Conservation (phyloP, 805 yeast genomes). For the Myxozyma nipponensis region DNA sequence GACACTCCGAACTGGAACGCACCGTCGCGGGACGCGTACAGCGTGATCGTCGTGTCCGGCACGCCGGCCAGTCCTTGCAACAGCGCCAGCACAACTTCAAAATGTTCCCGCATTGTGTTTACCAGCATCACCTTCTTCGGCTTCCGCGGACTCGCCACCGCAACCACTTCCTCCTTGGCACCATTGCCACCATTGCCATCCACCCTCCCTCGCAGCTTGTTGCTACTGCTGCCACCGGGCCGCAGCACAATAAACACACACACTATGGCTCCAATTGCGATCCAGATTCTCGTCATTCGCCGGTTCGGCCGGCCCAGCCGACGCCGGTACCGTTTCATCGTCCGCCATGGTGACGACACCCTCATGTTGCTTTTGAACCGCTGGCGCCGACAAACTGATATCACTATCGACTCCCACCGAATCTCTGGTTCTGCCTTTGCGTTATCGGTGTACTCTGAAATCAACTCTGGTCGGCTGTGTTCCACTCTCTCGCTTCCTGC, state of each 20-base stretch:
- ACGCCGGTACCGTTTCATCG: not conserved
- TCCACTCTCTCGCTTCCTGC: no score
- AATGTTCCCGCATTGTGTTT: constrained; percentile 22
- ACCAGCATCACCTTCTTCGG: constrained; percentile 9
- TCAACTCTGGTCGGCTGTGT: no score
- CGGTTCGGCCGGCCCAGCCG: no score
- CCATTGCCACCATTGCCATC: not conserved
- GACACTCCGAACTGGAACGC: constrained; percentile 16
- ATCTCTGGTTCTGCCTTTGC: no score
- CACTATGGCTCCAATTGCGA: not conserved
- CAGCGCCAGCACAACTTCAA: constrained; percentile 22
- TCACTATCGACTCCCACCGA: no score
- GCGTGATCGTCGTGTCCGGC: constrained; percentile 7
- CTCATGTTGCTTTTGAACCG: not conserved
- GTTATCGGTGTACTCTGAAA: no score
- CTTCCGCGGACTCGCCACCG: not conserved
- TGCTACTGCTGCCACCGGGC: no score
- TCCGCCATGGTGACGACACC: not conserved
- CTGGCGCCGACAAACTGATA: no score
- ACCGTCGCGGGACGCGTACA: constrained; percentile 10
- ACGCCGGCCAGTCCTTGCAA: constrained; percentile 13
- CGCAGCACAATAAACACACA: not conserved
- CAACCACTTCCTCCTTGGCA: not conserved
- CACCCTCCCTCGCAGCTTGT: not conserved
- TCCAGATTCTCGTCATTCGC: not conserved